Evolutionary conservation across 768 basidiomycete species (phyloP).

Genomic region (Trametes maxima): DNA sequence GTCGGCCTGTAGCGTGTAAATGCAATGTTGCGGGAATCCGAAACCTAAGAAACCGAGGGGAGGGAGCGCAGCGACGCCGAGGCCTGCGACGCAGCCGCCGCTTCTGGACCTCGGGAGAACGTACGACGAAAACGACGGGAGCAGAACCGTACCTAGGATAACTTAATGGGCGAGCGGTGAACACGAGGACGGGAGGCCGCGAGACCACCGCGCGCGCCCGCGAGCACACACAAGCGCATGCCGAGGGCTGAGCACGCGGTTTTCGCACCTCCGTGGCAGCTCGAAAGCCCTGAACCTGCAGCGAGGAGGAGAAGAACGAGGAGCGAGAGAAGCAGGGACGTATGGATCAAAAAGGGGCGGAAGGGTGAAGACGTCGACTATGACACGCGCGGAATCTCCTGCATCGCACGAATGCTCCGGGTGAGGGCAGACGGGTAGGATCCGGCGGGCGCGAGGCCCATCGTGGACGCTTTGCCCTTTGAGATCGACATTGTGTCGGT

Average conservation of each 20-base stretch:
- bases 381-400: slow-evolving; percentile 25
- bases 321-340: neutral
- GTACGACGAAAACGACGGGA: neutral
- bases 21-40: neutral
- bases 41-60: neutral
- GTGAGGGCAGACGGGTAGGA: slow-evolving; percentile 25
- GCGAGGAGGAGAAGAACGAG: neutral
- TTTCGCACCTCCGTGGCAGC: neutral
- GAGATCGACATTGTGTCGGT: slow-evolving; percentile 2
- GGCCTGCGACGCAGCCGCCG: slow-evolving; percentile 3
- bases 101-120: neutral
- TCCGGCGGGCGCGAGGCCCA: slow-evolving; percentile 9
- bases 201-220: neutral
- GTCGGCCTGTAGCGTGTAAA: slow-evolving; percentile 1
- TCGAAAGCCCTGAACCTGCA: neutral
- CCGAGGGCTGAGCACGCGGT: neutral
- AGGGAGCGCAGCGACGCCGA: slow-evolving; percentile 6
- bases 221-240: slow-evolving; percentile 3
- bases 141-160: slow-evolving; percentile 8
- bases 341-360: neutral
- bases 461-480: slow-evolving; percentile 14
- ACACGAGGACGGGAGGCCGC: slow-evolving; percentile 2
- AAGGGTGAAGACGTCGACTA: neutral
- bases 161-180: neutral
- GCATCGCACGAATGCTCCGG: slow-evolving; percentile 26